phyloP scores from a whole-genome alignment of 352 stramenopile genomes.

The Stramenopiles sp. region DNA sequence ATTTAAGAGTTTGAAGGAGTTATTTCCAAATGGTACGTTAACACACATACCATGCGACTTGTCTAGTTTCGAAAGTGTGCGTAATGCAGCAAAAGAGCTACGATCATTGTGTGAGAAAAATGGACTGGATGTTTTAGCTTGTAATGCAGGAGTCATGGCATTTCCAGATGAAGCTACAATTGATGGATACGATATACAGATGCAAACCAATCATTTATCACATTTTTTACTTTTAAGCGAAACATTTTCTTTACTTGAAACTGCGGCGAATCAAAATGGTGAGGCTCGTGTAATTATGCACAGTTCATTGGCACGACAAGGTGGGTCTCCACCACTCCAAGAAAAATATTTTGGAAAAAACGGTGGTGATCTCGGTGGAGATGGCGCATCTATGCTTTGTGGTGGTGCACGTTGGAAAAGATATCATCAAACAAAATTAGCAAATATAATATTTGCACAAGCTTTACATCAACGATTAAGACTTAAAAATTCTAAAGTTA shows the following conservation, averaged over 20 bases:
- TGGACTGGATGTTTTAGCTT: background rate
- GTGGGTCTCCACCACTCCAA: background rate
- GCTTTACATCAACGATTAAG: conserved; percentile 24
- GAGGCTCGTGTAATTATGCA: conserved; percentile 32
- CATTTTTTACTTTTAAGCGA: conserved; percentile 31
- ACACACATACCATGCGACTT: conserved; percentile 29
- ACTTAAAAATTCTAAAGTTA: conserved; percentile 13
- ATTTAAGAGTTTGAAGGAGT: conserved; percentile 16
- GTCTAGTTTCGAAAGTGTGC: conserved; percentile 26
- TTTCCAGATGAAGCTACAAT: conserved; percentile 21
- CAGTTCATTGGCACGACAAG: conserved; percentile 13
- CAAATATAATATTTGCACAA: conserved; percentile 25
- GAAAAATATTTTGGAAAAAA: conserved; percentile 19
- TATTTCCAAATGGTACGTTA: conserved; percentile 14
- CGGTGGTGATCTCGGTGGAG: conserved; percentile 27
- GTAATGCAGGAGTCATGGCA: conserved; percentile 31
- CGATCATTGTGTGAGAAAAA: background rate
- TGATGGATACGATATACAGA: conserved; percentile 35
- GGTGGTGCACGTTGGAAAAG: conserved; percentile 19
- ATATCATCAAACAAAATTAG: conserved; percentile 31
- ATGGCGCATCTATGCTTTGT: conserved; percentile 15
- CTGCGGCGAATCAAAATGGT: conserved; percentile 17
- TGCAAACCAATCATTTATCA: conserved; percentile 33
- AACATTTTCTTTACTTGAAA: conserved; percentile 24
- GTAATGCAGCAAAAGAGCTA: conserved; percentile 21